Base-by-base conservation (phyloP, 441 rosid species). In the Erodium moschatum region DNA sequence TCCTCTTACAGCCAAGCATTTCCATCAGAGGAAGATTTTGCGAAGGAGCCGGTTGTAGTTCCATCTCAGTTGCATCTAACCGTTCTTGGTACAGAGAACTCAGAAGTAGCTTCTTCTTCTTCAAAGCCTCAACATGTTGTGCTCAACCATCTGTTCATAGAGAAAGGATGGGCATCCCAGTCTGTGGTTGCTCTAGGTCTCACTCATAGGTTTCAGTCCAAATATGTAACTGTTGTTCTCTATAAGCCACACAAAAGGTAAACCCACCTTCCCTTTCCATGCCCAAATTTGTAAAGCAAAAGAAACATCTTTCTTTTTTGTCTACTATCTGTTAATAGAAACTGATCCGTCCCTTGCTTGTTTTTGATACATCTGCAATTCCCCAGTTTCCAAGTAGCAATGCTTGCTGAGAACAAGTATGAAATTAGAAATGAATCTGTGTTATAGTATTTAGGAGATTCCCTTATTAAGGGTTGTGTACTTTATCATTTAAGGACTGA, bases 171-270 rank as follows among this genome's bases (percentile, higher is more conserved):
- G 88, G 83, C 87, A 29, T 81, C 97, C 1, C 87, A 90, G 40
- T 84, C 97, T 0, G 77, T 87, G 33, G 87, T 93, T 70, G 86
- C 97, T 13, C 74, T 93, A 27, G 98, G 98, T 64, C 73, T 86
- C 73, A 90, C 97, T 5, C 92, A 90, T 71, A 78, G 98, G 83
- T 90, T 89, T 65, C 73, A 92, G 78, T 86, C 98, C 46, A 92
- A 89, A 76, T 90, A 89, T 69, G 92, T 89, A 52, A 90, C 98
- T 8, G 92, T 92, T 76, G 91, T 86, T 69, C 92, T 90, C 58
- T 87, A 87, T 73, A 90, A 90, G 82, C 94, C 92, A 1, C 83
- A 81, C 48, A 83, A 77, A 75, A 80, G 90, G 85, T 85, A 75
- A 75, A 54, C 1, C 27, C 27, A 9, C 46, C 10, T 40, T 40